phyloP scores from a whole-genome alignment of 1,284 basidiomycete genomes.

The Pholiota adiposa region DNA sequence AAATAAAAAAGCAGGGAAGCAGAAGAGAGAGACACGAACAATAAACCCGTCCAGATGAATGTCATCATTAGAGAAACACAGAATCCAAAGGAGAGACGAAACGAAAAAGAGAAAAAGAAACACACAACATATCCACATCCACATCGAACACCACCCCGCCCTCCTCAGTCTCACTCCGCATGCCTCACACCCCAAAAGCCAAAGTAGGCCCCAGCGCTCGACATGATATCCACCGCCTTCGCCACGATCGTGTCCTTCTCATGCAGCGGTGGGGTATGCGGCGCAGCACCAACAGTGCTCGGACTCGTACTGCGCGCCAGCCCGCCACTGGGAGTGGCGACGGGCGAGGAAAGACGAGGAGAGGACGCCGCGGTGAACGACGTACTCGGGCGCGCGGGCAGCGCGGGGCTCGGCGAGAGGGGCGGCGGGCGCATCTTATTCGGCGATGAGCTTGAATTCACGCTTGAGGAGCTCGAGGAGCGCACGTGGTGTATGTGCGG shows the following conservation, averaged over 20 bases:
- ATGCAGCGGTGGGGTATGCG: not conserved
- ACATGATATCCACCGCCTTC: conserved; percentile 73
- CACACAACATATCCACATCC: not conserved
- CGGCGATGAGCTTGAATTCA: conserved; percentile 13
- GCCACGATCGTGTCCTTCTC: conserved; percentile 53
- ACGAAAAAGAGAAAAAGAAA: not conserved
- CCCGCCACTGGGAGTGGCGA: not conserved
- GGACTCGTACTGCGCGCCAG: conserved; percentile 14
- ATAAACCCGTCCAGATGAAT: not conserved
- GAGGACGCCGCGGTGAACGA: conserved; percentile 32
- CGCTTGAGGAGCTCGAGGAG: conserved; percentile 3
- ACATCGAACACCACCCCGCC: not conserved
- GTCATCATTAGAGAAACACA: not conserved
- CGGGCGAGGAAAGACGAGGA: conserved; percentile 5
- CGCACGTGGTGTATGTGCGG: conserved; percentile 3
- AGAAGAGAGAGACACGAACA: not conserved
- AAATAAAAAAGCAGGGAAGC: not conserved
- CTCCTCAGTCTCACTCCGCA: not conserved
- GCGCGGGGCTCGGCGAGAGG: conserved; percentile 27
- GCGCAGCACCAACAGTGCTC: not conserved
- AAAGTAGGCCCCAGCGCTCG: conserved; percentile 64
- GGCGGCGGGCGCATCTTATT: conserved; percentile 27
- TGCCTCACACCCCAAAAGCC: conserved; percentile 48
- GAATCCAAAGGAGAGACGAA: not conserved
- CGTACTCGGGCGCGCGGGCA: conserved; percentile 26